Evolutionary conservation across 2,329 filamentous ascomycete genomes (phyloP), one percentile per base, ranked within the genome.

Genomic region (Monilinia laxa): DNA sequence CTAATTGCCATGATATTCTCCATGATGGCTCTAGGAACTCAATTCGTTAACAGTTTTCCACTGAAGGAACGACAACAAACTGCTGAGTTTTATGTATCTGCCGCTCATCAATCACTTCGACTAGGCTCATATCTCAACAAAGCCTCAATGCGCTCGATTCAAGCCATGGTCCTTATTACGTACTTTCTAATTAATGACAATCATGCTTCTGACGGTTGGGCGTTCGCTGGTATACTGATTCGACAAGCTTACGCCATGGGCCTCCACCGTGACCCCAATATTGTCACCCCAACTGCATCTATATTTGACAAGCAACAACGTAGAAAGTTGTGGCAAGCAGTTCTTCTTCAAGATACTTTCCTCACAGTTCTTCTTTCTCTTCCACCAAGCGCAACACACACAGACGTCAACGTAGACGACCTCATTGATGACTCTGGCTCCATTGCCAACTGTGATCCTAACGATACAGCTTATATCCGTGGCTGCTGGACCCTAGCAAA

Each of bases 141-240:
- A 55, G 89, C 90, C 2, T 91, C 89, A 0, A 82, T 92, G 60
- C 82, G 87, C 31, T 90, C 90, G 1, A 86, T 93, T 42, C 90
- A 92, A 76, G 87, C 91, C 55, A 93, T 93, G 90, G 88, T 93
- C 0, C 78, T 94, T n/a, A 87, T 93, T 68, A 88, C 87, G 0
- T 93, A 93, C 75, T 94, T 94, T 72, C 81, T 94, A 47, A 93
- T 93, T 80, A 94, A 94, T 73, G 90, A 94, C 76, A 93, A 93
- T 73, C 90, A 93, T 73, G 90, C 90, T 4, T 91, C 89, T 0
- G 91, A 94, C 75, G 91, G 90, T 1, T 94, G 90, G 87, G 88
- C 90, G 0, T 94, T 93, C 80, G 89, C 89, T 0, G 91, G 91
- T 7, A 88, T 94, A 35, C 77, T 92, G 28, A 87, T 92, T 70